Evolutionary conservation across 257 asterid species (phyloP), one percentile per base, ranked within the genome.

Genomic region (Forsythia viridissima): DNA sequence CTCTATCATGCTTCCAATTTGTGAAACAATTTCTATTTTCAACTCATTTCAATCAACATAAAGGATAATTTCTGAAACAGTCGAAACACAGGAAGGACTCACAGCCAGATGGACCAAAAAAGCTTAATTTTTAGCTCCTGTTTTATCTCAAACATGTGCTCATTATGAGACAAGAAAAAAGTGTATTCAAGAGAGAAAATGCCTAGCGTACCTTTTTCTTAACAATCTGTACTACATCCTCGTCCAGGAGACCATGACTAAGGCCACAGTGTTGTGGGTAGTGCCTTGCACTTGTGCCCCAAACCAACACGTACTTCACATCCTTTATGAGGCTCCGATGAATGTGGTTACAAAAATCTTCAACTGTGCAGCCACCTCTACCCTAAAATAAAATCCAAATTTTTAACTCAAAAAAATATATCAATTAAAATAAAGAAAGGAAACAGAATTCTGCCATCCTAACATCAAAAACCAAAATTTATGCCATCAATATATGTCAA

Each of bases 241-340:
- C 99, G 18, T 96, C 99, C 76, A 87, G 89, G 79, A 96, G 97
- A 74, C n/a, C 2, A 66, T 96, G 99, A 63, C 93, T 79, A 61
- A 96, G 96, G 78, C 99, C 99, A 76, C 99, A 96, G 81, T 96
- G 97, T 77, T 96, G 99, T 63, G 99, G 98, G 80, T 84, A 88
- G 84, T 96, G 99, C 86, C 99, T 96, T 71, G 99, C 97, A 79
- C 99, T 93, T 71, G 71, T 87, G 77, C 99, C 99, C 99, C 99
- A 96, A 77, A 91, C 99, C 80, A 96, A 78, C 41, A 93, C 97
- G 79, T 96, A 96, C 88, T 96, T 96, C 80, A 96, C 97, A 34
- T 96, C 98, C 91, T 93, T 93, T 82, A 96, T 85, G 82, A 96
- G 91, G 83, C 88, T 96, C 88, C 99, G 91, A 84, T 96, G 99